These are phyloP conservation scores for Dorcoceras hygrometricum DNA, from an alignment of 257 asterid species.

Conservation along the genomic window DNA sequence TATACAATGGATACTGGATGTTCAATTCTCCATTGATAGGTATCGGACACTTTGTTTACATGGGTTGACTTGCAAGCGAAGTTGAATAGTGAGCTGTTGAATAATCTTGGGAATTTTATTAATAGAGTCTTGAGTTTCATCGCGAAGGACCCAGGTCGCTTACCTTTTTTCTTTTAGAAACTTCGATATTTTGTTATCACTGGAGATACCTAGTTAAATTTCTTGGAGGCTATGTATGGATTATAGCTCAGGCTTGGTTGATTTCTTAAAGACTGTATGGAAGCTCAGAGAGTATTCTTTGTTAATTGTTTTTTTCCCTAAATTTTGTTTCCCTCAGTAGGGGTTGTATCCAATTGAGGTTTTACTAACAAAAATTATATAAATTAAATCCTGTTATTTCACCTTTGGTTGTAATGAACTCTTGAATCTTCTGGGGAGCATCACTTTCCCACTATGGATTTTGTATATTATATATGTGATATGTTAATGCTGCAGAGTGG, in stretches of 20 bases:
- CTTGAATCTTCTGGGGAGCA: neutral
- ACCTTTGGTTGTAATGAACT: neutral
- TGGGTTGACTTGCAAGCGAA: slow-evolving; percentile 96
- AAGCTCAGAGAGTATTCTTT: neutral
- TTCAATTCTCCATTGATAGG: slow-evolving; percentile 39
- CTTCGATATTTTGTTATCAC: neutral
- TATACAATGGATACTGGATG: slow-evolving; percentile 1
- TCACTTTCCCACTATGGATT: neutral
- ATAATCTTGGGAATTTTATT: slow-evolving; percentile 85
- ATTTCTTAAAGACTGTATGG: neutral
- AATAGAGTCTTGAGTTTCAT: slow-evolving; percentile 95
- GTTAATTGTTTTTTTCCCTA: too few species aligned
- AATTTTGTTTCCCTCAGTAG: neutral
- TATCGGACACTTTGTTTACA: slow-evolving; percentile 91
- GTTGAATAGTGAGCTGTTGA: slow-evolving; percentile 73
- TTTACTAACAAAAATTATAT: neutral
- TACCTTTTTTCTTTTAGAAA: slow-evolving; percentile 9
- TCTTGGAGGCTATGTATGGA: neutral
- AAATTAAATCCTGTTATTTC: neutral
- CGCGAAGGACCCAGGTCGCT: slow-evolving; percentile 79
- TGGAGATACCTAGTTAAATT: slow-evolving; percentile 3
- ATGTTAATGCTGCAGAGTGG: neutral
- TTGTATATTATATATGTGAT: neutral
- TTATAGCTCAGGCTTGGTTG: slow-evolving; percentile 11
- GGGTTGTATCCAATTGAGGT: neutral